Conservation (phyloP, 768 basidiomycete genomes). For the Suillus variegatus region DNA sequence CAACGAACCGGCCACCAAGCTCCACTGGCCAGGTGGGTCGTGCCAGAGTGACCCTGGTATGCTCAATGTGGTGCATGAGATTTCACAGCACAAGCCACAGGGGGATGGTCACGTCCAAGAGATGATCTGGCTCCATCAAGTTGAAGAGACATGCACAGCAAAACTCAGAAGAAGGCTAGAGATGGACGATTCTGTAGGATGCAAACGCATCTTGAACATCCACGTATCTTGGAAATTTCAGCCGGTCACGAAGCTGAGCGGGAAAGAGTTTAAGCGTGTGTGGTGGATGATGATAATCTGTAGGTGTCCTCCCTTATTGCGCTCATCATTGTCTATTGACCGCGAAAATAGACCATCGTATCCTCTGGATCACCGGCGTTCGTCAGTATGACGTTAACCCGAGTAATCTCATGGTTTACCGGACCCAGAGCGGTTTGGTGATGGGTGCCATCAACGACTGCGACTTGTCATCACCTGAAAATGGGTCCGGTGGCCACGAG, state of each 20-base stretch:
- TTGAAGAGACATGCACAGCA: not conserved
- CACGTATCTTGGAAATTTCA: not conserved
- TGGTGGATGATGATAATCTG: not conserved
- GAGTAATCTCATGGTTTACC: constrained; percentile 32
- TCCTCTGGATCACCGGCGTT: constrained; percentile 28
- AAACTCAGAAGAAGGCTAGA: not conserved
- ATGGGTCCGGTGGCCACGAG: constrained; percentile 12
- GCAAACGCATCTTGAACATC: constrained; percentile 12
- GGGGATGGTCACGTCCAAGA: not conserved
- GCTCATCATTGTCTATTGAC: not conserved
- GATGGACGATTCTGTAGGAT: not conserved
- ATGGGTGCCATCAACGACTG: constrained; percentile 33
- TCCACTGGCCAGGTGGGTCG: constrained; percentile 14
- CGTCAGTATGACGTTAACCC: constrained; percentile 34
- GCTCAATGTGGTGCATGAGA: not conserved
- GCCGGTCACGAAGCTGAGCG: not conserved
- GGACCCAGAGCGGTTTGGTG: not conserved
- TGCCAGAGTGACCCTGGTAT: not conserved
- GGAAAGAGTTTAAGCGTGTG: not conserved
- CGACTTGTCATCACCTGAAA: constrained; percentile 23
- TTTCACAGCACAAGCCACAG: not conserved
- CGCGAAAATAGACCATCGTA: constrained; percentile 22
- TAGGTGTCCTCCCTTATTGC: not conserved
- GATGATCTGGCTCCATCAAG: constrained; percentile 3
- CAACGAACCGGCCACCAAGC: not conserved